Evolutionary conservation across 805 yeast species (phyloP).

Genomic region (Nematodospora valgi): DNA sequence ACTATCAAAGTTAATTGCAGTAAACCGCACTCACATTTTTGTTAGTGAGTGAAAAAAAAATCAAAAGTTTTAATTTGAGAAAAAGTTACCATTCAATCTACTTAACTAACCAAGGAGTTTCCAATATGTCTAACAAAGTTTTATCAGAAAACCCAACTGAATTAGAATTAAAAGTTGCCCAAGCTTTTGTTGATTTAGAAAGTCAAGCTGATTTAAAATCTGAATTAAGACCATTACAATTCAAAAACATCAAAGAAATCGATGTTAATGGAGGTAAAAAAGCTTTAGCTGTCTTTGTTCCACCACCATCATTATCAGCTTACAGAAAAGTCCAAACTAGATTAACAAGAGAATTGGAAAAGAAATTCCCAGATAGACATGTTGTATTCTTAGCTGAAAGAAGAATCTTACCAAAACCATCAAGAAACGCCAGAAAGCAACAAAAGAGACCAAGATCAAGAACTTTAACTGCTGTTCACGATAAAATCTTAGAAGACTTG

Average conservation of each 20-base stretch:
- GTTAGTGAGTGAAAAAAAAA: no score
- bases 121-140: conserved; percentile 90
- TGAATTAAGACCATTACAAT: conserved; percentile 96
- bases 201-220: conserved; percentile 95
- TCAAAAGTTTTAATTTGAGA: conserved; percentile 7
- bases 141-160: conserved; percentile 94
- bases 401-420: conserved; percentile 98
- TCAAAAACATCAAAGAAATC: conserved; percentile 97
- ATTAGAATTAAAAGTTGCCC: conserved; percentile 99
- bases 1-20: no score
- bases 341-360: conserved; percentile 98
- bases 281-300: conserved; percentile 97
- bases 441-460: conserved; percentile 99
- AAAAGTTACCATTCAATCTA: conserved; percentile 3
- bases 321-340: conserved; percentile 97
- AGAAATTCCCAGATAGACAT: conserved; percentile 99
- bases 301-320: conserved; percentile 87
- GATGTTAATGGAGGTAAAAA: conserved; percentile 98
- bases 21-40: no score
- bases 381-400: conserved; percentile 99
- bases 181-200: conserved; percentile 97
- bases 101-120: conserved; percentile 3
- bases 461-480: conserved; percentile 98
- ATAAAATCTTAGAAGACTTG: conserved; percentile 96
- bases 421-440: conserved; percentile 86